Base-by-base conservation (phyloP, 345 rosid species). In the Eucalyptus regnans region DNA sequence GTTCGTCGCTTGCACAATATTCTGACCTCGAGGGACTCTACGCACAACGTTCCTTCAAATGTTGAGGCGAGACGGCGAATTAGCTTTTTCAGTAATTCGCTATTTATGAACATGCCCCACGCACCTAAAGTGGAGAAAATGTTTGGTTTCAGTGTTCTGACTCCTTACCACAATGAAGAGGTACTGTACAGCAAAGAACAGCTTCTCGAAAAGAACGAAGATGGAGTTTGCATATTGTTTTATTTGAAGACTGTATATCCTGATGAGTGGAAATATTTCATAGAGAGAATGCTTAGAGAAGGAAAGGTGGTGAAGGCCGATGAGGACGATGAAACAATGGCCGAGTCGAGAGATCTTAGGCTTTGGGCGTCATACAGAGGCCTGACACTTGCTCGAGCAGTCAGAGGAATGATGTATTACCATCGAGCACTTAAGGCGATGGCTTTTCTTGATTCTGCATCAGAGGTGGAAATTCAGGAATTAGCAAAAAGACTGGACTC, bases 331-430 rank as follows among this genome's bases (percentile, higher is more conserved):
- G 90, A 96, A 85, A 92, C 92, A 94, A 93, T 94, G 41, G 92
- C 93, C 87, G 96, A 91, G 93, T 86, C 94, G 91, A 96, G 94
- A 91, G 99, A 97, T 87, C 94, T 97, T 89, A 93, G 99, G 95
- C 97, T 94, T 89, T 97, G 99, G 99, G 99, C 96, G 87, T 97
- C 99, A 68, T 96, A 95, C 94, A 94, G 99, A 92, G 99, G 99
- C 92, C 97, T 96, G 92, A 96, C 99, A 46, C 96, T 97, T 90
- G 90, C 96, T 84, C 99, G 97, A 44, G 96, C 99, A 25, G 98
- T 96, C 50, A 93, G 99, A 90, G 99, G 99, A 90, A 97, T 97
- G 99, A 96, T 97, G 98, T 97, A 97, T 89, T 96, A 96, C 88
- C 94, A 97, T 90, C 97, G 97, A 76, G 99, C 99, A 84, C 97